phyloP scores from a whole-genome alignment of 768 basidiomycete species.

The Dentipellis fragilis region DNA sequence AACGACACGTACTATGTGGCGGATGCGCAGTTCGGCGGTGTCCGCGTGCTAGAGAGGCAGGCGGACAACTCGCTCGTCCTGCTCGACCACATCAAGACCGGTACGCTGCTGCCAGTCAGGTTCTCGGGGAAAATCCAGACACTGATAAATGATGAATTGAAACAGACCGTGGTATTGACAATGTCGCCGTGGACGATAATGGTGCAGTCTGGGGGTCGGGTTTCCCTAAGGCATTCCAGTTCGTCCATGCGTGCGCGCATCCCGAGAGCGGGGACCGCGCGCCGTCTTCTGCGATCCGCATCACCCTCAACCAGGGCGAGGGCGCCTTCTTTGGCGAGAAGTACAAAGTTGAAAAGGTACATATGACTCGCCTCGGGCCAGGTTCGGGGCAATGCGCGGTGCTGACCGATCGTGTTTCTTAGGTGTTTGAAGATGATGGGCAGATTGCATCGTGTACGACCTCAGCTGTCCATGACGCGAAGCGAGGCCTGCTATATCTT shows the following conservation, averaged over 20 bases:
- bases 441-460: constrained; percentile 46
- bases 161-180: constrained; percentile 47
- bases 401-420: constrained; percentile 8
- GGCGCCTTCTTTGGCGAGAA: constrained; percentile 51
- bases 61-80: constrained; percentile 47
- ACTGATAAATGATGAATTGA: background rate
- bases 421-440: constrained; percentile 67
- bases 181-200: constrained; percentile 46
- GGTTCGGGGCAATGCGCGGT: background rate
- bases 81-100: constrained; percentile 42
- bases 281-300: constrained; percentile 40
- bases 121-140: background rate
- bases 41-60: constrained; percentile 49
- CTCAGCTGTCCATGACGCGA: constrained; percentile 42
- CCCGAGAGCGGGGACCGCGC: constrained; percentile 23
- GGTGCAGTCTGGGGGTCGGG: constrained; percentile 59
- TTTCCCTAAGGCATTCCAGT: constrained; percentile 29
- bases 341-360: constrained; percentile 47
- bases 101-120: constrained; percentile 22
- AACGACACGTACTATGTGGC: constrained; percentile 62
- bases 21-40: constrained; percentile 30
- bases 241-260: constrained; percentile 31
- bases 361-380: background rate
- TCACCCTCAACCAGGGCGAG: constrained; percentile 42
- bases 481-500: constrained; percentile 41